Evolutionary conservation across 208 protist genomes (phyloP), one percentile per base, ranked within the genome.

Genomic region (Crithidia sp.): DNA sequence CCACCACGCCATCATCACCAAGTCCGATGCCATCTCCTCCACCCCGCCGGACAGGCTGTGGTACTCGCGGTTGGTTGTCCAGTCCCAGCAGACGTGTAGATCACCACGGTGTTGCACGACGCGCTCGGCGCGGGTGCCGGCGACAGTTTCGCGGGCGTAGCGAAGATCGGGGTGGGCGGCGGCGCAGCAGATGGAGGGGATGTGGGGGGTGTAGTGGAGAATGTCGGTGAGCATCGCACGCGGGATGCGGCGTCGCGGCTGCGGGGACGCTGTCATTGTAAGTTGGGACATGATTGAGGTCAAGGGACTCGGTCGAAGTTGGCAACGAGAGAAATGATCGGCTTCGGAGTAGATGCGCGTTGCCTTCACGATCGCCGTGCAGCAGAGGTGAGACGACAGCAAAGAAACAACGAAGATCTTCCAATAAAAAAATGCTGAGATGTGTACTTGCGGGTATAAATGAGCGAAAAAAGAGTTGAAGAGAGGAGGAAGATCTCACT

Each of bases 121-220:
- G 40, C 43, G 43, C 16, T 44, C 52, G 45, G 43, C 64, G 12
- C 72, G 64, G 56, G 54, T 56, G 19, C 72, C 72, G 19, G 55
- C 55, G 40, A 77, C 39, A n/a, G 52, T 43, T 45, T 77, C 72
- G 17, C 63, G 63, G 13, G 63, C 57, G 64, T 71, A 71, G 55
- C 72, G 72, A n/a, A 77, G 64, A 16, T 52, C 17, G 7, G 72
- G 72, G 40, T 71, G 54, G 7, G 72, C 64, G n/a, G 63, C 62
- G 49, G 72, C 72, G 49, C 56, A 65, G 56, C 56, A 66, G 41
- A 71, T 53, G 37, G 64, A 66, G 7, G 64, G 72, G 17, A 77
- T 71, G 19, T 71, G 72, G 10, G 72, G 72, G 1, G 64, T 77
- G 72, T 77, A 77, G 19, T 66, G 16, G 7, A 77, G 55, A 10